phyloP scores from a whole-genome alignment of 208 protist species.

The Leishmania tropica region DNA sequence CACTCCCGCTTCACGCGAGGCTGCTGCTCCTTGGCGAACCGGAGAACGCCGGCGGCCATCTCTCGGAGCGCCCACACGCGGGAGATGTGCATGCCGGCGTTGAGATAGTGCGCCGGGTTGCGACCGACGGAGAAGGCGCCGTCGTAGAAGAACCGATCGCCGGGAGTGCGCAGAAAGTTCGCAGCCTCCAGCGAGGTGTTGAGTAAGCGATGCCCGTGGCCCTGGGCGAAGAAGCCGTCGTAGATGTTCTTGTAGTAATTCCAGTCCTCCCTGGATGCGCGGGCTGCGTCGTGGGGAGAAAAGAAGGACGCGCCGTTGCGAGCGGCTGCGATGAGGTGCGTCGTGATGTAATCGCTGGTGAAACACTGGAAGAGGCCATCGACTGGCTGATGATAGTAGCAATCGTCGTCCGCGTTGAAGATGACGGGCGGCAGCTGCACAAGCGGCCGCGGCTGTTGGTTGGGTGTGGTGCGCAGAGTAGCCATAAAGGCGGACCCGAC shows the following conservation, averaged over 20 bases:
- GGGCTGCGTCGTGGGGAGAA: not conserved
- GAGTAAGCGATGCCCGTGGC: not conserved
- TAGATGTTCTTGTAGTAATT: not conserved
- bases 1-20: conserved; percentile 6
- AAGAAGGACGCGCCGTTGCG: conserved; percentile 6
- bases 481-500: conserved; percentile 23
- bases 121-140: conserved; percentile 1
- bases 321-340: conserved; percentile 6
- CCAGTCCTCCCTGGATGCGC: not conserved
- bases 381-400: conserved; percentile 15
- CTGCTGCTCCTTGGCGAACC: not conserved
- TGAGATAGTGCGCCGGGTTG: conserved; percentile 26
- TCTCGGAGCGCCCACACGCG: conserved; percentile 33
- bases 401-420: conserved; percentile 36
- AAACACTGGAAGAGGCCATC: conserved; percentile 10
- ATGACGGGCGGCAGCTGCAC: conserved; percentile 34
- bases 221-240: conserved; percentile 5
- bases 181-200: not conserved
- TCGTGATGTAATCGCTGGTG: conserved; percentile 12
- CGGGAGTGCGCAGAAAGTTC: not conserved
- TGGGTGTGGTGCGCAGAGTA: not conserved
- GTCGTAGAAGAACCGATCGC: conserved; percentile 13
- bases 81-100: conserved; percentile 28
- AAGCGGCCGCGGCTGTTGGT: not conserved
- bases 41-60: not conserved